A percentile compares a stretch with the other conserved stretches of the same genome.
Evolutionary conservation across 768 basidiomycete species (phyloP).

Genomic region (Rhizopogon sp.): DNA sequence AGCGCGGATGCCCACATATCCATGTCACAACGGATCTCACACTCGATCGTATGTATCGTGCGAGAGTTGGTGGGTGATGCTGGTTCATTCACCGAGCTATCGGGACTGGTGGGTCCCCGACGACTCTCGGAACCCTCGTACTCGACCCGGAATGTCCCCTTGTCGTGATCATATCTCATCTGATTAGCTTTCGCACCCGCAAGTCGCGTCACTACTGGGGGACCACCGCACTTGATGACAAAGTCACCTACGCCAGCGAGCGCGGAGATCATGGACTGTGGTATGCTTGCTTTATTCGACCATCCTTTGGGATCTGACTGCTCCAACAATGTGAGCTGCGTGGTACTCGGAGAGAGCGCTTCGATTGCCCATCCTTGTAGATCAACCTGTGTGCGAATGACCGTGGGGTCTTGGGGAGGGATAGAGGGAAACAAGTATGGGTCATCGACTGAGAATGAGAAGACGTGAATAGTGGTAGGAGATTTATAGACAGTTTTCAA

Average conservation of each 20-base stretch:
- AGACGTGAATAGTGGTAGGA: conserved; percentile 89
- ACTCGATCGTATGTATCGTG: conserved; percentile 61
- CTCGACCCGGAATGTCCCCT: conserved; percentile 73
- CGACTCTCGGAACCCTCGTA: conserved; percentile 67
- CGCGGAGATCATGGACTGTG: conserved; percentile 86
- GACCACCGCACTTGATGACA: conserved; percentile 92
- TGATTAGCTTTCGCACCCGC: conserved; percentile 71
- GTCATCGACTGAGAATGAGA: conserved; percentile 92
- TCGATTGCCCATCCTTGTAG: conserved; percentile 99
- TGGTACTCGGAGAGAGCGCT: conserved; percentile 90
- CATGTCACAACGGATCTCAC: conserved; percentile 87
- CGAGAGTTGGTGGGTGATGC: conserved; percentile 8
- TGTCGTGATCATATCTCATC: conserved; percentile 85
- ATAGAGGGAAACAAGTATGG: conserved; percentile 76
- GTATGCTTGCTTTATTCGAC: conserved; percentile 89
- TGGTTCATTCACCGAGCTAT: conserved; percentile 14
- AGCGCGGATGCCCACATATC: conserved; percentile 83
- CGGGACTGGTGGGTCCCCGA: conserved; percentile 21
- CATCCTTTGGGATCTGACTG: conserved; percentile 98
- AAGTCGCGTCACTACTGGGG: conserved; percentile 84
- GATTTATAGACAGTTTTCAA: conserved; percentile 97
- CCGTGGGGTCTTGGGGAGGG: conserved; percentile 62
- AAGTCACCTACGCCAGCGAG: conserved; percentile 94
- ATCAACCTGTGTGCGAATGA: conserved; percentile 93
- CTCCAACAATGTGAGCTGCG: conserved; percentile 87